A percentile compares a stretch with the other conserved stretches of the same genome.
phyloP scores from a whole-genome alignment of 306 rosid species.

The barrel medic (Medicago truncatula) region MtrunA17r5.0-ANR NC_053048.1:40497001-40497500 shows the following conservation, averaged over 20 bases:
- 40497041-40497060: not conserved
- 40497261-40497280: conserved; percentile 9
- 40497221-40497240: not conserved
- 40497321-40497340: conserved; percentile 45
- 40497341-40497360: conserved; percentile 50
- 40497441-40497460: conserved; percentile 13
- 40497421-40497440: not conserved
- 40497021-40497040: not conserved
- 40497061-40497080: not conserved
- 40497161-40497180: conserved; percentile 3
- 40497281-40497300: conserved; percentile 11
- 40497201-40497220: not conserved
- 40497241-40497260: not conserved
- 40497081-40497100: not conserved
- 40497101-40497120: conserved; percentile 4
- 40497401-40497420: conserved; percentile 62
- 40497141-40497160: not conserved
- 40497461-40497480: not conserved
- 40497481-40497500: not conserved
- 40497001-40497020: not conserved
- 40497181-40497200: conserved; percentile 1
- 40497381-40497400: conserved; percentile 71
- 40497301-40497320: conserved; percentile 21
- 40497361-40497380: conserved; percentile 81
- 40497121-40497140: not conserved